phyloP scores from a whole-genome alignment of 306 rosid genomes.

The Malus fusca region DNA sequence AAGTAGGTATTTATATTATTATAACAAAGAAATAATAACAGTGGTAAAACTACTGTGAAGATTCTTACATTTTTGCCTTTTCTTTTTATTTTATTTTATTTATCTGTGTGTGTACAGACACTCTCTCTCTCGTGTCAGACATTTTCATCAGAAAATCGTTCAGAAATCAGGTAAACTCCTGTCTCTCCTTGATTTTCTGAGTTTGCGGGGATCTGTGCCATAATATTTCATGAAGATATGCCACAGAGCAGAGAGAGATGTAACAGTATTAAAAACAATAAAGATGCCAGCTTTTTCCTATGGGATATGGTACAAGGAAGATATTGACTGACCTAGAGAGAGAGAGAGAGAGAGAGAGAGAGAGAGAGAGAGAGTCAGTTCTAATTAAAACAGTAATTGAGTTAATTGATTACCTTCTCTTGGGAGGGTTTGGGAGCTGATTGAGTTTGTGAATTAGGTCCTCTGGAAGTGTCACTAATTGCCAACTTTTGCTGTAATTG shows the following conservation, averaged over 20 bases:
- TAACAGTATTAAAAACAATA: constrained; percentile 29
- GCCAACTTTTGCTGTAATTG: constrained; percentile 39
- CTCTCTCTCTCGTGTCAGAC: constrained; percentile 47
- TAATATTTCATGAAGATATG: constrained; percentile 26
- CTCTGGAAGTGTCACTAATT: constrained; percentile 38
- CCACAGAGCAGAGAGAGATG: constrained; percentile 4
- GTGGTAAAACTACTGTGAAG: constrained; percentile 54
- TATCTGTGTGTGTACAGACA: constrained; percentile 7
- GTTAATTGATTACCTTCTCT: constrained; percentile 49
- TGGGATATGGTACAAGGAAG: neutral
- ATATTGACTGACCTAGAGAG: neutral
- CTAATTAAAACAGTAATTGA: neutral
- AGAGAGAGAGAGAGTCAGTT: neutral
- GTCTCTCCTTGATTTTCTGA: constrained; percentile 57
- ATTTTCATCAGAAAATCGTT: constrained; percentile 60
- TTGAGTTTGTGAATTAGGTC: neutral
- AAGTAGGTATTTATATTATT: constrained; percentile 23
- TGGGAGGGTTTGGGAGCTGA: constrained; percentile 50
- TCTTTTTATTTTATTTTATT: neutral
- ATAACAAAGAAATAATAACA: constrained; percentile 13
- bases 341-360: neutral
- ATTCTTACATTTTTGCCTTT: constrained; percentile 49
- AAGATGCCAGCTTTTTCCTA: constrained; percentile 43
- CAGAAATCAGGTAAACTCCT: constrained; percentile 67
- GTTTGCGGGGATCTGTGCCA: constrained; percentile 78